Evolutionary conservation across 768 basidiomycete species (phyloP).

Genomic region (Kwoniella botswanensis): DNA sequence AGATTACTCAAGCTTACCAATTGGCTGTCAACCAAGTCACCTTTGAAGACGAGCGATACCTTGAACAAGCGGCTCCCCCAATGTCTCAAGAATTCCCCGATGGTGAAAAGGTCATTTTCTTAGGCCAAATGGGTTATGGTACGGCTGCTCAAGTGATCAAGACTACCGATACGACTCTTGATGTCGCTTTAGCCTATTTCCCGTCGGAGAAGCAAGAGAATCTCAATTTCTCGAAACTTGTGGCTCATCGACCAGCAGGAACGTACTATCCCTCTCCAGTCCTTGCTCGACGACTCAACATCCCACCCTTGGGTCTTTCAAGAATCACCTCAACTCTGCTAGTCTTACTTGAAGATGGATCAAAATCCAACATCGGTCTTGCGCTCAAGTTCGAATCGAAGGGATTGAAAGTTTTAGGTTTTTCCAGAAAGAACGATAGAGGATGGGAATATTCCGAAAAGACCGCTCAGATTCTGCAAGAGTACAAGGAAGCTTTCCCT

Average conservation of each 20-base stretch:
- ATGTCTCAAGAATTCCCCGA: conserved; percentile 87
- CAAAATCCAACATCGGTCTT: conserved; percentile 87
- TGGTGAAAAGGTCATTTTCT: conserved; percentile 90
- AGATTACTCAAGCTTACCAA: conserved; percentile 84
- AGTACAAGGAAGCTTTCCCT: conserved; percentile 87
- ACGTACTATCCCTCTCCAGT: conserved; percentile 80
- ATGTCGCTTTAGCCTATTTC: conserved; percentile 89
- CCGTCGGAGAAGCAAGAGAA: conserved; percentile 80
- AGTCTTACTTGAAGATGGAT: conserved; percentile 74
- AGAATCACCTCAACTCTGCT: conserved; percentile 93
- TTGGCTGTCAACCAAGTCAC: conserved; percentile 77
- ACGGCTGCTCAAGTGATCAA: conserved; percentile 85
- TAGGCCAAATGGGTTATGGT: conserved; percentile 94
- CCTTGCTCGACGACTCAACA: conserved; percentile 72
- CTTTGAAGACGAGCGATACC: conserved; percentile 79
- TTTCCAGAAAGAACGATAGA: conserved; percentile 79
- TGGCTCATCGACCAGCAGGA: conserved; percentile 63
- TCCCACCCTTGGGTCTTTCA: conserved; percentile 79
- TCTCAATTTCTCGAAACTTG: conserved; percentile 74
- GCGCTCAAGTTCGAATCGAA: conserved; percentile 97
- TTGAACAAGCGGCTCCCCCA: conserved; percentile 78
- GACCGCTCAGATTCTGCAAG: conserved; percentile 75
- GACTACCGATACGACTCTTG: conserved; percentile 71
- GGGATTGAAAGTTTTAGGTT: conserved; percentile 87
- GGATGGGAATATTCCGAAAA: conserved; percentile 94